Evolutionary conservation across 1,139 yeast genomes (phyloP).

Genomic region (Debaryomyces robertsiae): DNA sequence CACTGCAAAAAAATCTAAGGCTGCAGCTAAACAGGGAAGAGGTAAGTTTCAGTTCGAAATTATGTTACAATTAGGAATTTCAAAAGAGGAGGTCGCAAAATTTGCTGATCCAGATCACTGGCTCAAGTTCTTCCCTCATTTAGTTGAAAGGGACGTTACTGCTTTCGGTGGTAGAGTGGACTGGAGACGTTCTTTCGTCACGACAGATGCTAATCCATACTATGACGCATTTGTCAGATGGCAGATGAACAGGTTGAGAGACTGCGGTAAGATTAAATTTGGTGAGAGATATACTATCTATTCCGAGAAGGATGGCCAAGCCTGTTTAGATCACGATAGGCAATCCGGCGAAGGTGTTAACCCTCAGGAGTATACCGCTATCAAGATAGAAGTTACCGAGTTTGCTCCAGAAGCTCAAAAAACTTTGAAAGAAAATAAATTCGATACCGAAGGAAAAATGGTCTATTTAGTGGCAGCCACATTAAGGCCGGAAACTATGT

Average conservation of each 20-base stretch:
- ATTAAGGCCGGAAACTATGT: slow-evolving; percentile 98
- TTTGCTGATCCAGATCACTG: slow-evolving; percentile 91
- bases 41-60: slow-evolving; percentile 95
- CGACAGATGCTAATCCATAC: slow-evolving; percentile 94
- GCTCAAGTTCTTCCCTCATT: slow-evolving; percentile 90
- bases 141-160: slow-evolving; percentile 79
- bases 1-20: slow-evolving; percentile 89
- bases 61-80: slow-evolving; percentile 90
- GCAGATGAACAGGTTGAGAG: slow-evolving; percentile 92
- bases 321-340: slow-evolving; percentile 99
- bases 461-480: slow-evolving; percentile 93
- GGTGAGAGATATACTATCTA: slow-evolving; percentile 98
- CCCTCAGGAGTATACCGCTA: slow-evolving; percentile 95
- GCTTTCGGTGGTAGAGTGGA: slow-evolving; percentile 92
- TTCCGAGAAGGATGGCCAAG: slow-evolving; percentile 97
- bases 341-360: slow-evolving; percentile 95
- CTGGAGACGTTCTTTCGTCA: slow-evolving; percentile 96
- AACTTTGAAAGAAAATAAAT: slow-evolving; percentile 48
- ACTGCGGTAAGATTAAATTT: slow-evolving; percentile 86
- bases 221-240: slow-evolving; percentile 95
- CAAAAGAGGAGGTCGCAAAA: slow-evolving; percentile 76
- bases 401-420: slow-evolving; percentile 59
- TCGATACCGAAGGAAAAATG: slow-evolving; percentile 56
- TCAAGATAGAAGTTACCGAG: slow-evolving; percentile 76
- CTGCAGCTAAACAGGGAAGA: slow-evolving; percentile 89